These are phyloP conservation scores for Schoenoplectus triqueter DNA, from an alignment of 202 grass and related monocot genomes.

Conservation along the genomic window DNA sequence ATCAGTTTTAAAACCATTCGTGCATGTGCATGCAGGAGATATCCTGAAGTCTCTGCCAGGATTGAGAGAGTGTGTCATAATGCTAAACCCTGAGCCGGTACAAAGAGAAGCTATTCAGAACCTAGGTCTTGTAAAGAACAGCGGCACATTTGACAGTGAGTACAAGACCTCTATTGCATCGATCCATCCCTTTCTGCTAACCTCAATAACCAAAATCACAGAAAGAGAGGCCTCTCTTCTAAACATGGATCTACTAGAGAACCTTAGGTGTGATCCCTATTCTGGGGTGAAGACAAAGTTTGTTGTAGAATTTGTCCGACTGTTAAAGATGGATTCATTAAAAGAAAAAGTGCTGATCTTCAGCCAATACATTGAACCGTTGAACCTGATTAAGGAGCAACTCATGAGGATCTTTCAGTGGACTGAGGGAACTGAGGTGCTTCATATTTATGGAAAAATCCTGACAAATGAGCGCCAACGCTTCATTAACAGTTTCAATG, in stretches of 20 bases:
- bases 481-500: slow-evolving; percentile 19
- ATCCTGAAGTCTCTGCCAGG: slow-evolving; percentile 5
- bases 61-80: slow-evolving; percentile 9
- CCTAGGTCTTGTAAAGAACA: neutral
- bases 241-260: neutral
- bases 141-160: slow-evolving; percentile 7
- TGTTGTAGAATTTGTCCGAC: neutral
- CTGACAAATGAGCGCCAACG: neutral
- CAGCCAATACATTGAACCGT: slow-evolving; percentile 8
- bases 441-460: slow-evolving; percentile 1
- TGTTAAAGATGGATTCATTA: neutral
- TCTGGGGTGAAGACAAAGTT: slow-evolving; percentile 1
- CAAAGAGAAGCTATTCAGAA: neutral
- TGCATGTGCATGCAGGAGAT: slow-evolving; percentile 4
- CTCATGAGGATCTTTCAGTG: slow-evolving; percentile 5
- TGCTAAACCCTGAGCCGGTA: neutral
- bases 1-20: neutral
- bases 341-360: slow-evolving; percentile 14
- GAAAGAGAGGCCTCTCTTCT: neutral
- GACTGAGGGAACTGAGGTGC: slow-evolving; percentile 8
- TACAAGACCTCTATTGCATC: slow-evolving; percentile 10
- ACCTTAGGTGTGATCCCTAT: neutral
- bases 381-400: slow-evolving; percentile 11
- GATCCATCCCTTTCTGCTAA: neutral
- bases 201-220: neutral